A percentile compares a stretch with the other conserved stretches of the same genome.
These are phyloP conservation scores for Mycena chlorophos DNA, from an alignment of 768 basidiomycete species.

Conservation along the genomic window DNA sequence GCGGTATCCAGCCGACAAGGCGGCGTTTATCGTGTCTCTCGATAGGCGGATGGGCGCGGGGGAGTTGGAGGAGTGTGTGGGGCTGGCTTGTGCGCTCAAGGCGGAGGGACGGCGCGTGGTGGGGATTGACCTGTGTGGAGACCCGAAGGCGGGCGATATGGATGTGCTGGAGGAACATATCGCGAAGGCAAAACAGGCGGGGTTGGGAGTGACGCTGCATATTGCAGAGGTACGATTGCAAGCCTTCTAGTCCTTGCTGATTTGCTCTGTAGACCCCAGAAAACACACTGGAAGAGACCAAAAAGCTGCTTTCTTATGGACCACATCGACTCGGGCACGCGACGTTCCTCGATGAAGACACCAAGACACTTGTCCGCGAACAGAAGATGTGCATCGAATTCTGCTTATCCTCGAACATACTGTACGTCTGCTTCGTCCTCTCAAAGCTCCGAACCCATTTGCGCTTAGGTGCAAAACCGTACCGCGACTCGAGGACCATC, in stretches of 20 bases:
- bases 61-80: conserved; percentile 56
- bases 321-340: conserved; percentile 59
- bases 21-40: conserved; percentile 71
- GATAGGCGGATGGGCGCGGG: conserved; percentile 64
- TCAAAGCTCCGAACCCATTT: background rate
- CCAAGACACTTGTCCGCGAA: conserved; percentile 38
- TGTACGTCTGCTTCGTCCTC: conserved; percentile 33
- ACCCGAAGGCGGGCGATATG: conserved; percentile 65
- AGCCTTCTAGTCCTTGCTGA: background rate
- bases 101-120: conserved; percentile 62
- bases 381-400: conserved; percentile 51
- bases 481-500: conserved; percentile 52
- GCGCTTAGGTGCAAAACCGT: conserved; percentile 53
- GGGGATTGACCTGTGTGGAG: conserved; percentile 80
- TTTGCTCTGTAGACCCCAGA: conserved; percentile 38
- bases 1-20: conserved; percentile 48
- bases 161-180: conserved; percentile 52
- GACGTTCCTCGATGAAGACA: conserved; percentile 51
- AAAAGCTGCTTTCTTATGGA: conserved; percentile 42
- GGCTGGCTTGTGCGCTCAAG: conserved; percentile 55
- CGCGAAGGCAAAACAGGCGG: conserved; percentile 53
- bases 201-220: conserved; percentile 75
- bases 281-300: conserved; percentile 58
- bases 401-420: conserved; percentile 57
- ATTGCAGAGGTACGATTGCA: conserved; percentile 65